Evolutionary conservation across 257 asterid genomes (phyloP).

Genomic region (Cinchona pubescens): DNA sequence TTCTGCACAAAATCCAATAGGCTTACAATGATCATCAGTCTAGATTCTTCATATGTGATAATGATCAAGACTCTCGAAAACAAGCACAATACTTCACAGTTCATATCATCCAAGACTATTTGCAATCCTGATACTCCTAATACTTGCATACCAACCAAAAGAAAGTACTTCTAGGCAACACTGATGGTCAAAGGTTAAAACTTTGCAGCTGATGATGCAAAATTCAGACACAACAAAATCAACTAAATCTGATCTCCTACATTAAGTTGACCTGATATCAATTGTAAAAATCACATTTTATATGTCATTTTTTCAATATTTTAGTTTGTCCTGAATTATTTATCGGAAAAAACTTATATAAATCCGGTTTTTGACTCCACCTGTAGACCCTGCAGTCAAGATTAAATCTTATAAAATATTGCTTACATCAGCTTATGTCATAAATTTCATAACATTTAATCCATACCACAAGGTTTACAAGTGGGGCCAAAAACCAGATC

Average conservation of each 20-base stretch:
- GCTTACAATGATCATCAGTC: constrained; percentile 13
- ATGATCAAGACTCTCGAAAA: constrained; percentile 16
- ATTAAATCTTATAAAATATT: too few relatives aligned
- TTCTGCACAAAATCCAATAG: constrained; percentile 27
- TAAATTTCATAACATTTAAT: too few relatives aligned
- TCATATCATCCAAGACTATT: constrained; percentile 3
- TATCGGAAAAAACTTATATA: too few relatives aligned
- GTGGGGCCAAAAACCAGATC: too few relatives aligned
- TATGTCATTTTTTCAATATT: too few relatives aligned
- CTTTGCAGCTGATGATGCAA: constrained; percentile 4
- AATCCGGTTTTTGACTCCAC: too few relatives aligned
- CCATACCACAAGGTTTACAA: too few relatives aligned
- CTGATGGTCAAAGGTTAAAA: background rate
- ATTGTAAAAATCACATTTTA: too few relatives aligned
- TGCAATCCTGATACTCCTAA: background rate
- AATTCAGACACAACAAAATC: constrained; percentile 7
- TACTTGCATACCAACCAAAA: constrained; percentile 5
- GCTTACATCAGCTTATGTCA: too few relatives aligned
- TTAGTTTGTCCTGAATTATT: too few relatives aligned
- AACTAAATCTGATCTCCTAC: constrained; percentile 18
- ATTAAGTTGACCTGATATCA: too few relatives aligned
- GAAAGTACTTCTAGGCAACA: background rate
- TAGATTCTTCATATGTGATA: constrained; percentile 4
- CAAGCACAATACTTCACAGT: background rate
- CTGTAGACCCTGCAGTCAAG: too few relatives aligned